Conservation (phyloP, 2,329 filamentous ascomycete genomes). For the Pseudocercospora macadamiae region DNA sequence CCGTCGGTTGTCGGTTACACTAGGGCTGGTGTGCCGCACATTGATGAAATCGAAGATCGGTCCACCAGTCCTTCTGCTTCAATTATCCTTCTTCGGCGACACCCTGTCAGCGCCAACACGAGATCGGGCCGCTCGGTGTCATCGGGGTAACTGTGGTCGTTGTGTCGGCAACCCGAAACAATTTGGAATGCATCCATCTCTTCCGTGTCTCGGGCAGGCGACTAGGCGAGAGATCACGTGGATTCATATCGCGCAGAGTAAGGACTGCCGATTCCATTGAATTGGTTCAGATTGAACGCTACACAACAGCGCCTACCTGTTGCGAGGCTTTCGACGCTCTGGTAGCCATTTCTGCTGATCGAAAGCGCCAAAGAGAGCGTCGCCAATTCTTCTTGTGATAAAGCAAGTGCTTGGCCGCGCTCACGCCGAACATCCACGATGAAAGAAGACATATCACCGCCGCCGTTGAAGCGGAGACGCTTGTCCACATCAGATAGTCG, state of each 20-base stretch:
- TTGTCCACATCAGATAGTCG: background rate
- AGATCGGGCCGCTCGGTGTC: background rate
- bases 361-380: too few species aligned
- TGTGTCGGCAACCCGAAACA: constrained; percentile 6
- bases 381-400: background rate
- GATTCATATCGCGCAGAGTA: background rate
- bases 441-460: constrained; percentile 33
- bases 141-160: background rate
- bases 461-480: constrained; percentile 35
- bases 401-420: background rate
- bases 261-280: too few species aligned
- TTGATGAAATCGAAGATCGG: constrained; percentile 5
- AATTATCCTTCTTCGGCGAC: background rate
- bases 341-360: too few species aligned
- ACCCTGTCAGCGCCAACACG: background rate
- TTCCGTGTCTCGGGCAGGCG: background rate
- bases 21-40: constrained; percentile 1
- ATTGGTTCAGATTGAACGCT: too few species aligned
- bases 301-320: too few species aligned
- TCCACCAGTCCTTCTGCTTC: background rate
- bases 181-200: background rate
- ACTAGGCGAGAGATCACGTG: background rate
- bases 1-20: background rate
- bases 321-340: too few species aligned
- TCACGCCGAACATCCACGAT: background rate